Percentiles rank a stretch among this genome's conserved stretches.
phyloP scores from a whole-genome alignment of 352 stramenopile species.

The Phytopythium chamaehyphon region DNA sequence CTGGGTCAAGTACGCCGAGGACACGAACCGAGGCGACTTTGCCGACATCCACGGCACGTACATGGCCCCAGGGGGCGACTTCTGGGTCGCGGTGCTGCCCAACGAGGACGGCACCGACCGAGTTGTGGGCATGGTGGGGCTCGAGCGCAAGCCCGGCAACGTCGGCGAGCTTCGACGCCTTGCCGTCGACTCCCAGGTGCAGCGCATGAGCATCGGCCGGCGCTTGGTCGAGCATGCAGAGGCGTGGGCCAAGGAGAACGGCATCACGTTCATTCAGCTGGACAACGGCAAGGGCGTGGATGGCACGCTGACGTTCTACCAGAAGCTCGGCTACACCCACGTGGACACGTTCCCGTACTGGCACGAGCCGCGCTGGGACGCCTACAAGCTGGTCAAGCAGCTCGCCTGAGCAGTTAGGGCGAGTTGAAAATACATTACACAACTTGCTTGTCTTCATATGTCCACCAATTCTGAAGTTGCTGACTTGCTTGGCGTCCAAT shows the following conservation, averaged over 20 bases:
- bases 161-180: slow-evolving; percentile 22
- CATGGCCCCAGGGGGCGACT: slow-evolving; percentile 31
- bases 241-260: slow-evolving; percentile 12
- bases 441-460: too few species aligned
- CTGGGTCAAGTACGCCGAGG: slow-evolving; percentile 26
- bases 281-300: slow-evolving; percentile 9
- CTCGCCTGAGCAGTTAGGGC: neutral
- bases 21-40: slow-evolving; percentile 30
- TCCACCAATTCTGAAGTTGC: neutral
- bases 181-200: slow-evolving; percentile 19
- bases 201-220: slow-evolving; percentile 21
- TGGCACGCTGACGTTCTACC: slow-evolving; percentile 25
- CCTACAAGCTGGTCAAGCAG: slow-evolving; percentile 25
- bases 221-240: slow-evolving; percentile 20
- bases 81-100: slow-evolving; percentile 34
- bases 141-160: slow-evolving; percentile 16
- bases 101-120: slow-evolving; percentile 13
- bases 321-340: slow-evolving; percentile 22
- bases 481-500: too few species aligned
- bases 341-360: slow-evolving; percentile 15
- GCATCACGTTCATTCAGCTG: slow-evolving; percentile 19
- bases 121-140: slow-evolving; percentile 21
- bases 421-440: neutral
- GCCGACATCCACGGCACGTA: slow-evolving; percentile 28
- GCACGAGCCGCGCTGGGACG: slow-evolving; percentile 29